phyloP scores from a whole-genome alignment of 2,329 filamentous ascomycete species.

The Curvularia lunata region DNA sequence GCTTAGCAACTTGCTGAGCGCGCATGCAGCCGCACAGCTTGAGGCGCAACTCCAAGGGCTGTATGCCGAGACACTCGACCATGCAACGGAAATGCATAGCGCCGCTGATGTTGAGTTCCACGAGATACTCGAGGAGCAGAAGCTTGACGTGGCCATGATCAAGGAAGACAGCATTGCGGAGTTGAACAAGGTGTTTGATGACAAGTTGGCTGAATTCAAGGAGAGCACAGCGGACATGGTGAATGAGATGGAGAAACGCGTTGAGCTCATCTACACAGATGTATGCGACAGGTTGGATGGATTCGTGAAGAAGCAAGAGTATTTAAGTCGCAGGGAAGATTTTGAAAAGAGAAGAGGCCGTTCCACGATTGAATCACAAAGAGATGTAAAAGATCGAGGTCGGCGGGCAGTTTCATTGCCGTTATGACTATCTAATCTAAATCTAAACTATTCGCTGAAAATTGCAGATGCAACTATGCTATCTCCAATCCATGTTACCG shows the following conservation, averaged over 20 bases:
- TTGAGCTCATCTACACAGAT: not conserved
- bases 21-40: not conserved
- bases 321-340: not conserved
- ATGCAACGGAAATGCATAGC: constrained; percentile 13
- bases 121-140: constrained; percentile 15
- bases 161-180: constrained; percentile 13
- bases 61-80: constrained; percentile 11
- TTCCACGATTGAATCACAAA: not conserved
- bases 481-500: not conserved
- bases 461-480: not conserved
- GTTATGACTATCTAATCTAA: not conserved
- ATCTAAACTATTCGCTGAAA: not conserved
- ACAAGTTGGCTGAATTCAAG: constrained; percentile 11
- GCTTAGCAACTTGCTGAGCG: constrained; percentile 13
- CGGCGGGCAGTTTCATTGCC: not conserved
- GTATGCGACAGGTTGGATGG: constrained; percentile 1
- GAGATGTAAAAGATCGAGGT: not conserved
- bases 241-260: constrained; percentile 2
- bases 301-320: not conserved
- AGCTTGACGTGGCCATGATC: constrained; percentile 3
- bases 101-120: constrained; percentile 17
- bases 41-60: constrained; percentile 8
- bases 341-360: not conserved
- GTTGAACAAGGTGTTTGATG: not conserved
- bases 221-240: constrained; percentile 7